phyloP scores from a whole-genome alignment of 371 early-diverging fungal species.

The Mortierella sp. region DNA sequence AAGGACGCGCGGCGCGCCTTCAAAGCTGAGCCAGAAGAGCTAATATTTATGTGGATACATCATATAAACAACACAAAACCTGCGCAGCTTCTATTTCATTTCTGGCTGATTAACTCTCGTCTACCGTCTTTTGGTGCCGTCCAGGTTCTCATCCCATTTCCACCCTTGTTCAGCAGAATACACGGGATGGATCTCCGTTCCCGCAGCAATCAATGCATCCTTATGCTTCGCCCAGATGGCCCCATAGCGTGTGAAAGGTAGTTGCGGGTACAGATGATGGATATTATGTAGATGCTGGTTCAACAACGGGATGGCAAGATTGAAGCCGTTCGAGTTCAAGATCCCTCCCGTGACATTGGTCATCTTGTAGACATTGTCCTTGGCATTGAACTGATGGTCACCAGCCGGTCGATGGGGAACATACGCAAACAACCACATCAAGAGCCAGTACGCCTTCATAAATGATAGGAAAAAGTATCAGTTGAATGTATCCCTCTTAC shows the following conservation, averaged over 20 bases:
- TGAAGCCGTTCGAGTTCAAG: conserved; percentile 40
- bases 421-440: conserved; percentile 49
- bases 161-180: conserved; percentile 34
- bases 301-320: conserved; percentile 46
- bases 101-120: no score
- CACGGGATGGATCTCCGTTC: conserved; percentile 42
- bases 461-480: not conserved
- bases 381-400: conserved; percentile 32
- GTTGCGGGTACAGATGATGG: conserved; percentile 50
- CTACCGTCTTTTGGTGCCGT: conserved; percentile 10
- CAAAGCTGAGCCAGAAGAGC: no score
- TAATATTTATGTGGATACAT: no score
- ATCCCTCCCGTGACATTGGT: conserved; percentile 49
- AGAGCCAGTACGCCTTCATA: conserved; percentile 41
- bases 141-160: conserved; percentile 32
- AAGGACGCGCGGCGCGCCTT: no score
- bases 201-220: conserved; percentile 40
- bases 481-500: not conserved
- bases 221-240: conserved; percentile 51
- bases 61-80: no score
- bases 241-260: conserved; percentile 47
- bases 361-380: conserved; percentile 51
- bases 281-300: conserved; percentile 55
- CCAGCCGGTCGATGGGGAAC: conserved; percentile 45
- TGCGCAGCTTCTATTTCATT: no score